Evolutionary conservation across 2,329 filamentous ascomycete species (phyloP).

Genomic region (Trichophyton simii): DNA sequence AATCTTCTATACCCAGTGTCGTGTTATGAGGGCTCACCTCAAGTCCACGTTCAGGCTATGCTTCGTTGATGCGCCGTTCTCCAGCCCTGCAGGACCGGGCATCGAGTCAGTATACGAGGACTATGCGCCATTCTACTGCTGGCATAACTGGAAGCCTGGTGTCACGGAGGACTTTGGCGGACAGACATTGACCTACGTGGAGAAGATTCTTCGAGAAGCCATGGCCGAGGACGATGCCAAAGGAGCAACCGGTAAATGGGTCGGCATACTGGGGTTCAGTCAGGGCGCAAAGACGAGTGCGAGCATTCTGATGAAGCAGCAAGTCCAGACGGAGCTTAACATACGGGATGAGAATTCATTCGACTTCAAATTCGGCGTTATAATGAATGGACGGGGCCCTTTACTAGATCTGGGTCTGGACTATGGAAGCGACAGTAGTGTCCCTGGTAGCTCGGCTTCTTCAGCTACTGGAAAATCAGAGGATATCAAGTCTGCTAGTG

Average conservation of each 20-base stretch:
- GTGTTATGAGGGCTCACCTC: constrained; percentile 42
- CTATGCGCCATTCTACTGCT: constrained; percentile 51
- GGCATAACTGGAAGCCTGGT: constrained; percentile 53
- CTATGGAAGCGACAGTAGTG: background rate
- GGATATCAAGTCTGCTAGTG: background rate
- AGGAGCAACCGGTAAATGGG: constrained; percentile 44
- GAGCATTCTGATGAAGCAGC: constrained; percentile 40
- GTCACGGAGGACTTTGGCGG: constrained; percentile 24
- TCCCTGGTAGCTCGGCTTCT: background rate
- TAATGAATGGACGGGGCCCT: constrained; percentile 11
- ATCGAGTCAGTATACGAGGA: constrained; percentile 53
- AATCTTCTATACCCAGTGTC: constrained; percentile 58
- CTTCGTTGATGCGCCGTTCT: constrained; percentile 58
- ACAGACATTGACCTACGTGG: constrained; percentile 39
- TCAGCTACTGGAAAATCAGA: background rate
- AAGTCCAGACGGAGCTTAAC: constrained; percentile 3
- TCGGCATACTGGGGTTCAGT: constrained; percentile 53
- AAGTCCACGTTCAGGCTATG: constrained; percentile 53
- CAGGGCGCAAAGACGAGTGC: constrained; percentile 53
- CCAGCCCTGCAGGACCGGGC: constrained; percentile 44
- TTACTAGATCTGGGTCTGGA: constrained; percentile 3
- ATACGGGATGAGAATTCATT: background rate
- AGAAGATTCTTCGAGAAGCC: constrained; percentile 33
- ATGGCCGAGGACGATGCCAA: constrained; percentile 20
- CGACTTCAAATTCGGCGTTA: constrained; percentile 10